Evolutionary conservation across 2,329 filamentous ascomycete species (phyloP).

Genomic region (Hirsutella rhossiliensis): DNA sequence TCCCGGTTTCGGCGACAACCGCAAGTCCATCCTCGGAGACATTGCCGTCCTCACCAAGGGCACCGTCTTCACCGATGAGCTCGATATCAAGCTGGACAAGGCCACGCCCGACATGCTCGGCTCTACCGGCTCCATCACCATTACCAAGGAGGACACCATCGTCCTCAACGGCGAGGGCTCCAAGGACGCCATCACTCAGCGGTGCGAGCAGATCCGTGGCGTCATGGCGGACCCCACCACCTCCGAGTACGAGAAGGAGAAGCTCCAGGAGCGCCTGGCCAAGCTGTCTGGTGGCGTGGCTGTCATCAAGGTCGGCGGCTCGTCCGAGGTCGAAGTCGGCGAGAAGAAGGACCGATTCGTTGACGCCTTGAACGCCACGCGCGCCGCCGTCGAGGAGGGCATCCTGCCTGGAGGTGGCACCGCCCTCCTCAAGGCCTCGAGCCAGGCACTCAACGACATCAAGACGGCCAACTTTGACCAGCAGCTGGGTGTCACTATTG

Average conservation of each 20-base stretch:
- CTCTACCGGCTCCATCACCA: slow-evolving; percentile 95
- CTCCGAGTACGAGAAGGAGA: slow-evolving; percentile 99
- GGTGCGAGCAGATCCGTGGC: slow-evolving; percentile 97
- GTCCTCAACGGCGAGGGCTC: slow-evolving; percentile 91
- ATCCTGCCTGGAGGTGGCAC: slow-evolving; percentile 98
- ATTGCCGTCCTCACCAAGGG: slow-evolving; percentile 92
- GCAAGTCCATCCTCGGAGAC: slow-evolving; percentile 98
- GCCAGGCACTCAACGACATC: slow-evolving; percentile 70
- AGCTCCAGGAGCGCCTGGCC: slow-evolving; percentile 97
- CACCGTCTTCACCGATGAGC: slow-evolving; percentile 95
- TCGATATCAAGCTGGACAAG: slow-evolving; percentile 99
- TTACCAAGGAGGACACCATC: slow-evolving; percentile 99
- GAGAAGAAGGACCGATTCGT: slow-evolving; percentile 99
- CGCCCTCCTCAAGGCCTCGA: slow-evolving; percentile 91
- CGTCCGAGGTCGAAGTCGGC: slow-evolving; percentile 95
- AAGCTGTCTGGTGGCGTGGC: slow-evolving; percentile 98
- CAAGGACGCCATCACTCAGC: slow-evolving; percentile 88
- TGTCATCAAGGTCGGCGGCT: slow-evolving; percentile 97
- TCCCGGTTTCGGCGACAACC: slow-evolving; percentile 98
- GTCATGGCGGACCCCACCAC: slow-evolving; percentile 90
- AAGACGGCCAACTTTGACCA: slow-evolving; percentile 97
- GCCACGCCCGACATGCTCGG: slow-evolving; percentile 91
- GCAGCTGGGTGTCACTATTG: slow-evolving; percentile 92
- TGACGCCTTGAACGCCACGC: slow-evolving; percentile 94
- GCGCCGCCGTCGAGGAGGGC: slow-evolving; percentile 96